Conservation (phyloP, 805 yeast species). For the Candida awuae region DNA sequence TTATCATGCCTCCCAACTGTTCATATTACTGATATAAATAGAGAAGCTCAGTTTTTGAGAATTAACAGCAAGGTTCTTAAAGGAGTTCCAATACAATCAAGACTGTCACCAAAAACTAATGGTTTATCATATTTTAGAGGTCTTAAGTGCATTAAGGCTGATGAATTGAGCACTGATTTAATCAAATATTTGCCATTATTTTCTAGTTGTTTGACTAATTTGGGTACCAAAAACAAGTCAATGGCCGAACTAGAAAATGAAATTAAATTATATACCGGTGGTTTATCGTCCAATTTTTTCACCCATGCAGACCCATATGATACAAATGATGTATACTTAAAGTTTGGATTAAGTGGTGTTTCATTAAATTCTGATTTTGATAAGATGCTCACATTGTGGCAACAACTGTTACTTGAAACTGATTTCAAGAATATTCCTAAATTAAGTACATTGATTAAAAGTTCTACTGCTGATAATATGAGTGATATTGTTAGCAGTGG, state of each 20-base stretch:
- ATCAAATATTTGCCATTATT: slow-evolving; percentile 70
- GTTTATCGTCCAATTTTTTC: slow-evolving; percentile 56
- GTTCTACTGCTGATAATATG: slow-evolving; percentile 67
- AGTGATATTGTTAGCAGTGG: slow-evolving; percentile 82
- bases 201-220: slow-evolving; percentile 68
- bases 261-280: slow-evolving; percentile 79
- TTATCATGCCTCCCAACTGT: slow-evolving; percentile 75
- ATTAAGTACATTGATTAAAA: slow-evolving; percentile 62
- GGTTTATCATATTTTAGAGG: slow-evolving; percentile 75
- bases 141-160: slow-evolving; percentile 46
- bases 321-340: slow-evolving; percentile 40
- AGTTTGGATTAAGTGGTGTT: slow-evolving; percentile 57
- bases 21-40: slow-evolving; percentile 62
- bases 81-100: slow-evolving; percentile 20
- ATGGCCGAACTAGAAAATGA: slow-evolving; percentile 81
- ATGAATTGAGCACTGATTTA: slow-evolving; percentile 49
- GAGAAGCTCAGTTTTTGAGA: slow-evolving; percentile 36
- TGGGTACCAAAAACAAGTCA: slow-evolving; percentile 68
- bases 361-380: slow-evolving; percentile 57
- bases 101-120: slow-evolving; percentile 44
- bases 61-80: slow-evolving; percentile 25
- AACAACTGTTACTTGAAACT: slow-evolving; percentile 60
- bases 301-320: slow-evolving; percentile 48
- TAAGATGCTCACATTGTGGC: slow-evolving; percentile 57
- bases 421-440: slow-evolving; percentile 61